Base-by-base conservation (phyloP, 768 basidiomycete genomes). In the Pisolithus orientalis region DNA sequence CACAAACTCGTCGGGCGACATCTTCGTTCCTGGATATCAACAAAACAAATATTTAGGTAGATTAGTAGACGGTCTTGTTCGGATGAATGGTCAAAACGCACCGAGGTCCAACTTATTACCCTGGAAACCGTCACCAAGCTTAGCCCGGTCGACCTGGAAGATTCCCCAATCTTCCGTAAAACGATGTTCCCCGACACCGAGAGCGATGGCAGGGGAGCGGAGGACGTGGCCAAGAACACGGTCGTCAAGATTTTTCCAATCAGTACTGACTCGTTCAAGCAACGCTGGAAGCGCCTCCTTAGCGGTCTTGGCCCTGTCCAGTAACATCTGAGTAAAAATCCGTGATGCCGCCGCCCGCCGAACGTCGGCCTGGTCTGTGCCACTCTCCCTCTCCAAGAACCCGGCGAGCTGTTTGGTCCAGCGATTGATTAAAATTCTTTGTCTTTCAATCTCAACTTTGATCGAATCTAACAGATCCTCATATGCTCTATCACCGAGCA, bases 61-160 rank as follows among this genome's bases (percentile, higher is more conserved):
- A n/a, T 57, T 58, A 62, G 56, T 59, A 58, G 53, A 53, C 55
- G 24, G 52, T 43, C 58, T 59, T 57, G 57, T 61, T 62, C 11
- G 44, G 58, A n/a, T n/a, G n/a, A n/a, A 64, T 57, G 42, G 53
- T 60, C 54, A 62, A 58, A 60, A 69, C 58, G 51, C 60, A 69
- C 68, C 70, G 11, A 72, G 61, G 57, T 67, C 65, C 1, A 72
- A 39, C 47, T 50, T 57, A 48, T 72, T 73, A 39, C 72, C 72
- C 53, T 58, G 42, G 53, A 72, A 72, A 55, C 57, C 55, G 8
- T 57, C 34, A 27, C 50, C 52, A 52, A 72, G 49, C 62, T 69
- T 58, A 53, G 40, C 49, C 51, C 65, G 59, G 56, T 72, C 70
- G 7, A 69, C 67, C 52, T 59, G 47, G 59, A 73, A 71, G 16